Base-by-base conservation (phyloP, 2,329 filamentous ascomycete genomes). In the Botrytis medusae region DNA sequence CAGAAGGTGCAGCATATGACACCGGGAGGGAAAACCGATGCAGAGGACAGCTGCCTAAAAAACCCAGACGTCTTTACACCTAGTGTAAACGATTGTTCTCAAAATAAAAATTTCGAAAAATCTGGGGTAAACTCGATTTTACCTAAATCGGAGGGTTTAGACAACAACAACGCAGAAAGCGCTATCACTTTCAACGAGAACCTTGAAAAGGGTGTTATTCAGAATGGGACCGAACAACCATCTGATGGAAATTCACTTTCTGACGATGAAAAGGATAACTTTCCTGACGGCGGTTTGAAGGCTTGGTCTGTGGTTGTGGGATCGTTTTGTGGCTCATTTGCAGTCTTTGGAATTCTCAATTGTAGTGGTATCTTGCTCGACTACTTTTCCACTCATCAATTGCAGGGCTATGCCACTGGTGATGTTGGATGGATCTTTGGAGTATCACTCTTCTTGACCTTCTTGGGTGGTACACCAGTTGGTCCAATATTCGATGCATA, bases 401-500 rank as follows among this genome's bases (percentile, higher is more conserved):
- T 93, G 44, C 83, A 84, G 63, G 82, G 85, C 29, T 88, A 91
- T 76, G 85, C 82, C 65, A 86, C 89, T 57, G 87, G 87, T 70
- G 84, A 84, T 22, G 87, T 91, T 61, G 89, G 89, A n/a, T 81
- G 79, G 79, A 79, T 80, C 75, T 92, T 92, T 79, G 87, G 88
- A 75, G 83, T 92, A 72, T 91, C 90, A 76, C 84, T 89, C 48
- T 92, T 92, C 79, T 82, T 92, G 63, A 85, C 88, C n/a, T 93
- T 92, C 82, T 90, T 92, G 80, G 88, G 89, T 71, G 90, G 91
- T 44, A 85, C 92, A 7, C 89, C 91, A 76, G 87, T 92, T 69
- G 91, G 91, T n/a, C 90, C 91, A 0, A 83, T 92, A 48, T 93
- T 93, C 77, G 91, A 93, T 78, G 86, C 87, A 46, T 87, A 90